Conservation (phyloP, 257 asterid genomes). For the Ballota nigra region DNA sequence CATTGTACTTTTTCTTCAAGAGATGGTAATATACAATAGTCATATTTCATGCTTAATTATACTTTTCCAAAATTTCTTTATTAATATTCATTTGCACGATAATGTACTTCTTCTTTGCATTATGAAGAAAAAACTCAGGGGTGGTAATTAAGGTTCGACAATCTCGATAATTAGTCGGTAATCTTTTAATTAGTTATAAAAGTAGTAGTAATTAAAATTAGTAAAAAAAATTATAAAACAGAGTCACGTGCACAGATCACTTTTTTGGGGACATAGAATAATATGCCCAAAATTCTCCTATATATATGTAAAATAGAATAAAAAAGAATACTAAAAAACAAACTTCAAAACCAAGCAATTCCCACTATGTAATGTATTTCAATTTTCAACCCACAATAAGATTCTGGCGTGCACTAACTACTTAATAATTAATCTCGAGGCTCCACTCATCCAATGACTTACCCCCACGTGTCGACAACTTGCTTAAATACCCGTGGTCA, state of each 20-base stretch:
- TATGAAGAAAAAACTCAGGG: neutral
- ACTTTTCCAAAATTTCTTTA: no score
- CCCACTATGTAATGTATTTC: conserved; percentile 23
- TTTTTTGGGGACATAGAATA: conserved; percentile 24
- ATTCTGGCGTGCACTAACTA: conserved; percentile 68
- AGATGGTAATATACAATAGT: no score
- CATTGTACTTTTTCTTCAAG: no score
- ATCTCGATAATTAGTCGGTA: neutral
- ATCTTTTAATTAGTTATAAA: neutral
- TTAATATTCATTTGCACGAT: no score
- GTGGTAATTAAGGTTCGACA: neutral
- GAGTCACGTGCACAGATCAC: conserved; percentile 42
- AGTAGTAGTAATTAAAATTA: neutral
- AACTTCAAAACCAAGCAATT: conserved; percentile 59
- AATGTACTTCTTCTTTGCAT: no score
- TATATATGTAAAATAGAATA: conserved; percentile 16
- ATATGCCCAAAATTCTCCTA: neutral
- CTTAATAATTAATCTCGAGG: conserved; percentile 52
- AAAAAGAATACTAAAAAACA: conserved; percentile 24
- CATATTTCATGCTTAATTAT: no score
- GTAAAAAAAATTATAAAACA: conserved; percentile 13
- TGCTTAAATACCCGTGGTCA: conserved; percentile 49
- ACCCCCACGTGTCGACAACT: conserved; percentile 51
- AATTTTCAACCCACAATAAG: conserved; percentile 32
- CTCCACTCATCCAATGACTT: conserved; percentile 37